A percentile compares a stretch with the other conserved stretches of the same genome.
Conservation (phyloP, 768 basidiomycete genomes). For the Lanmaoa pseudosensibilis region DNA sequence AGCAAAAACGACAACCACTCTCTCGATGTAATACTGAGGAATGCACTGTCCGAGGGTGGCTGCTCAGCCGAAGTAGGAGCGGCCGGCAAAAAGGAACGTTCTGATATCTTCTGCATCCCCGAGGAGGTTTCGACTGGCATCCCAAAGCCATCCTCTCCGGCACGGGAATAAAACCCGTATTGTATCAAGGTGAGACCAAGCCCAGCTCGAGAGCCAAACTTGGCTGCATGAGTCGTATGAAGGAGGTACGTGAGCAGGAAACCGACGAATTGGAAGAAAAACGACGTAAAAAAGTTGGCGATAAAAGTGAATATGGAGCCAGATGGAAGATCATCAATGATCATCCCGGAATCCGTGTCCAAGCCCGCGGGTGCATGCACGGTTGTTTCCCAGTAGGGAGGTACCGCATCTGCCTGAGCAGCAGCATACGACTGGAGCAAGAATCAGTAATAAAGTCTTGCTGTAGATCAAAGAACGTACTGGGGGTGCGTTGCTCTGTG, state of each 20-base stretch:
- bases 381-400: constrained; percentile 96
- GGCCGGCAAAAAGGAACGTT: constrained; percentile 25
- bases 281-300: constrained; percentile 80
- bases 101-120: constrained; percentile 13
- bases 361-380: constrained; percentile 72
- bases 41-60: constrained; percentile 7
- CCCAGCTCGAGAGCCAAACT: constrained; percentile 90
- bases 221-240: constrained; percentile 88
- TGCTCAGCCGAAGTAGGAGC: constrained; percentile 28
- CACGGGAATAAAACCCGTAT: constrained; percentile 76
- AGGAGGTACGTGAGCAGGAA: constrained; percentile 92
- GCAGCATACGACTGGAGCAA: constrained; percentile 71
- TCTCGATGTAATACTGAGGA: constrained; percentile 50
- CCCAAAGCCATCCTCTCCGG: constrained; percentile 33
- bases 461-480: constrained; percentile 45
- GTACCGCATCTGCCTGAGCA: constrained; percentile 87
- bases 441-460: not conserved
- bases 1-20: constrained; percentile 92
- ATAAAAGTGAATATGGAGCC: constrained; percentile 75
- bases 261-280: constrained; percentile 97
- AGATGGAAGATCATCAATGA: constrained; percentile 89
- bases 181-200: constrained; percentile 96
- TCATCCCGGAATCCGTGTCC: constrained; percentile 59
- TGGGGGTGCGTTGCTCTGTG: constrained; percentile 81
- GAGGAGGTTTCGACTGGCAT: constrained; percentile 16